Base-by-base conservation (phyloP, 352 stramenopile genomes). In the Plasmopara viticola region DNA sequence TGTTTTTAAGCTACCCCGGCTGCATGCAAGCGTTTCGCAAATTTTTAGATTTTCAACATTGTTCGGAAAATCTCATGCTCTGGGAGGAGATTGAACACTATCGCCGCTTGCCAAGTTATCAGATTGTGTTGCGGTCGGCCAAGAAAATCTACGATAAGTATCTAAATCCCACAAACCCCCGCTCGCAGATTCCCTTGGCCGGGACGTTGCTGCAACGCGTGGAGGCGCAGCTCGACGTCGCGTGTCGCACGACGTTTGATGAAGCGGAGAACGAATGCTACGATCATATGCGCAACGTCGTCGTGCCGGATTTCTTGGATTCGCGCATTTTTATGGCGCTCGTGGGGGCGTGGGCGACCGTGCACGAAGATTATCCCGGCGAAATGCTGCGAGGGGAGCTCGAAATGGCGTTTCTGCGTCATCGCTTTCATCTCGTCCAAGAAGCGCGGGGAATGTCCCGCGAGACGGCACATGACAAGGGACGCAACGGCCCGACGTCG, bases 91-190 rank as follows among this genome's bases (percentile, higher is more conserved):
- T 92, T 42, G 82, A 92, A 51, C 76, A 92, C 29, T 92, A 87
- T 14, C 73, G 77, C 6, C 66, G 82, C 3, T 60, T 92, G 31
- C 82, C 82, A 28, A 88, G 75, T 18, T 88, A 92, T 63, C 78
- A 92, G 66, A 92, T 92, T 56, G 78, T 92, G 20, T 44, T 89
- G 18, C 82, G 82, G 15, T 86, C 77, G 25, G 82, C 82, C 41
- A 84, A 83, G 60, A 92, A 92, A 53, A 87, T 92, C 46, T 87
- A 86, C 57, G 82, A 90, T 62, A 92, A 92, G 63, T 92, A 89
- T 56, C 52, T 92, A 33, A 87, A 86, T 59, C 73, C 70, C 9
- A 63, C 30, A 40, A 89, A 79, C 54, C 43, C 60, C 25, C 66
- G 72, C 18, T 81, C 73, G 42, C 59, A 69, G 34, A 85, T 92